Percentiles rank a stretch among this genome's conserved stretches.
These are phyloP conservation scores for Iris macrosiphon DNA, from an alignment of 106 monocot species.

Conservation along the genomic window DNA sequence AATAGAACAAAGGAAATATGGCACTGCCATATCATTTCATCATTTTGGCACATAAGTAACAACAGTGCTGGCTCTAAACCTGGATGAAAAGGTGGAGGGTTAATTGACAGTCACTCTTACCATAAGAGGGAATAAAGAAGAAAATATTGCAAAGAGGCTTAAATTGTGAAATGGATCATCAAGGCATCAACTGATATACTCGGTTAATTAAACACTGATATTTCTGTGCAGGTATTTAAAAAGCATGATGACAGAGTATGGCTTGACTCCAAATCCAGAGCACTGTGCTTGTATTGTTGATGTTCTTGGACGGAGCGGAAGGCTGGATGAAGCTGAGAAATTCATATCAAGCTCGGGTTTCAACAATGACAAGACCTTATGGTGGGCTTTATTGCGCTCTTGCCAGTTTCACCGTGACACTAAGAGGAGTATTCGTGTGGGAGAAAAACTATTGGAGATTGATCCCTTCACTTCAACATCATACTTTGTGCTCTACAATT, in stretches of 20 bases:
- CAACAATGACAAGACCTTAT: conserved; percentile 18
- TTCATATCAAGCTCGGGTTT: conserved; percentile 30
- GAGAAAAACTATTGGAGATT: conserved; percentile 28
- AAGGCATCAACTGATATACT: too few relatives aligned
- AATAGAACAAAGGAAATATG: too few relatives aligned
- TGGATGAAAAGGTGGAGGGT: too few relatives aligned
- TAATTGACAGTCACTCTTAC: too few relatives aligned
- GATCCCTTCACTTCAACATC: conserved; percentile 29
- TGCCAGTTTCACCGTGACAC: conserved; percentile 32
- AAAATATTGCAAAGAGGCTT: too few relatives aligned
- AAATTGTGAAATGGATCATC: too few relatives aligned
- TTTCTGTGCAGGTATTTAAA: conserved; percentile 28
- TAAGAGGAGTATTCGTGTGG: conserved; percentile 16
- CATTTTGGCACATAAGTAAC: too few relatives aligned
- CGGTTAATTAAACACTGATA: too few relatives aligned
- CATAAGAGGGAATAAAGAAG: too few relatives aligned
- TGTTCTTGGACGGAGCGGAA: conserved; percentile 28
- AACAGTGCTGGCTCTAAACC: too few relatives aligned
- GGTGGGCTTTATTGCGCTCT: conserved; percentile 27
- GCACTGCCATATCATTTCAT: too few relatives aligned
- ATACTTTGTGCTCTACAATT: conserved; percentile 31
- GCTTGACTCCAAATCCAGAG: conserved; percentile 24
- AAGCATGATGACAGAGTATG: conserved; percentile 33
- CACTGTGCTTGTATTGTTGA: conserved; percentile 37
- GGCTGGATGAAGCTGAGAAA: conserved; percentile 31